phyloP scores from a whole-genome alignment of 352 stramenopile species.

The Elongisporangium senticosum region DNA sequence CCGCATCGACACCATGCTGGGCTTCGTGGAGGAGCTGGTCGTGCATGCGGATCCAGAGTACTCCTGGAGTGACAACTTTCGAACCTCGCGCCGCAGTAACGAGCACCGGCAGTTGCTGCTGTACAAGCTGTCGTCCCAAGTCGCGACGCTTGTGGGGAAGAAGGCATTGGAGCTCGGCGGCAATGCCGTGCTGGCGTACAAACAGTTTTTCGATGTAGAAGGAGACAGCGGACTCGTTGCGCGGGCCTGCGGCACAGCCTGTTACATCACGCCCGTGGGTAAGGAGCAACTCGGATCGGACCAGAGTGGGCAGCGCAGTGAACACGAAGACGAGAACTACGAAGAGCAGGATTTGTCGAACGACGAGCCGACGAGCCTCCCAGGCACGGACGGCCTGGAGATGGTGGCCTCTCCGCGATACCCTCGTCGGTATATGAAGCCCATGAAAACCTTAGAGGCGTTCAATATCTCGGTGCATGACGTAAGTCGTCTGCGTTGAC shows the following conservation, averaged over 20 bases:
- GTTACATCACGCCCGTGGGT: slow-evolving; percentile 65
- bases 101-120: slow-evolving; percentile 94
- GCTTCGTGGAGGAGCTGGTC: slow-evolving; percentile 95
- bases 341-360: slow-evolving; percentile 19
- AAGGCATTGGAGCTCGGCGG: slow-evolving; percentile 95
- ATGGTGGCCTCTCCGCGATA: slow-evolving; percentile 39
- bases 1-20: slow-evolving; percentile 86
- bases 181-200: slow-evolving; percentile 97
- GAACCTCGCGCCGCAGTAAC: slow-evolving; percentile 90
- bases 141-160: slow-evolving; percentile 88
- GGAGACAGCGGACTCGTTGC: slow-evolving; percentile 97
- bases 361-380: slow-evolving; percentile 19
- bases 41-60: slow-evolving; percentile 98
- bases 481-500: slow-evolving; percentile 20
- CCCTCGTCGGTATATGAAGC: slow-evolving; percentile 42
- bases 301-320: slow-evolving; percentile 14
- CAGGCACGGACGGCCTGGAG: slow-evolving; percentile 23
- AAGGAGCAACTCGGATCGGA: slow-evolving; percentile 21
- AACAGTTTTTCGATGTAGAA: slow-evolving; percentile 99
- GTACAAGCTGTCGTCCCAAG: slow-evolving; percentile 91
- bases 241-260: slow-evolving; percentile 93
- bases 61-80: slow-evolving; percentile 95
- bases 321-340: slow-evolving; percentile 33
- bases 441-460: slow-evolving; percentile 43
- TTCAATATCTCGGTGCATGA: slow-evolving; percentile 78